Percentiles rank a stretch among this genome's conserved stretches.
Evolutionary conservation across 1,284 basidiomycete species (phyloP).

Genomic region (Crucibulum parvulum): DNA sequence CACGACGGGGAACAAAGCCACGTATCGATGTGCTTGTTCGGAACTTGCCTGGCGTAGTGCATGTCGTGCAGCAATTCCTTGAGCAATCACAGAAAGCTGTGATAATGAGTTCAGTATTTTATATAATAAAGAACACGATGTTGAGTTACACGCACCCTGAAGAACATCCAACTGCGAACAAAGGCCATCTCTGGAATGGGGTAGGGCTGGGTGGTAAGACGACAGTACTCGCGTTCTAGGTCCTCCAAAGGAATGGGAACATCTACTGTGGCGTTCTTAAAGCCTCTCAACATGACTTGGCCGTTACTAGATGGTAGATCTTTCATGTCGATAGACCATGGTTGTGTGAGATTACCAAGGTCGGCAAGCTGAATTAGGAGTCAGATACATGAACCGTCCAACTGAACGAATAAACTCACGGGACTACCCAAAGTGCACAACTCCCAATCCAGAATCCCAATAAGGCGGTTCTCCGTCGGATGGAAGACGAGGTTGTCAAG

Average conservation of each 20-base stretch:
- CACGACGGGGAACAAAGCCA: constrained; percentile 64
- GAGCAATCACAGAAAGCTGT: constrained; percentile 86
- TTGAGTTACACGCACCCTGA: constrained; percentile 64
- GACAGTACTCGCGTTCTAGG: constrained; percentile 81
- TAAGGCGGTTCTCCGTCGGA: constrained; percentile 89
- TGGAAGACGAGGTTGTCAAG: constrained; percentile 97
- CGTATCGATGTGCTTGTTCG: constrained; percentile 70
- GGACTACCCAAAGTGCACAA: constrained; percentile 91
- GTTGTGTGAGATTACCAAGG: constrained; percentile 88
- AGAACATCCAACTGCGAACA: constrained; percentile 87
- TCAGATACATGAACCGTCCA: not conserved
- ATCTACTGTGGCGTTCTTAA: constrained; percentile 65
- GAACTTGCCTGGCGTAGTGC: constrained; percentile 89
- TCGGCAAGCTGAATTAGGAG: constrained; percentile 78
- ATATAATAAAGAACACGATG: not conserved
- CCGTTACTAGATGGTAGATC: constrained; percentile 36
- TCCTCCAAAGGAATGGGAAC: constrained; percentile 77
- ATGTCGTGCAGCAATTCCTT: constrained; percentile 92
- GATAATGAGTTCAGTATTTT: constrained; percentile 2
- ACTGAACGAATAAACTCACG: constrained; percentile 43
- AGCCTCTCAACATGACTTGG: constrained; percentile 48
- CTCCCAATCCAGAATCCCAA: constrained; percentile 98
- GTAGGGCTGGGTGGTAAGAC: constrained; percentile 63
- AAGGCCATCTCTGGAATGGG: constrained; percentile 82
- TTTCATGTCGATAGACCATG: constrained; percentile 74